A percentile compares a stretch with the other conserved stretches of the same genome.
These are phyloP conservation scores for Porodaedalea pini DNA, from an alignment of 1,284 basidiomycete genomes.

Conservation along the genomic window DNA sequence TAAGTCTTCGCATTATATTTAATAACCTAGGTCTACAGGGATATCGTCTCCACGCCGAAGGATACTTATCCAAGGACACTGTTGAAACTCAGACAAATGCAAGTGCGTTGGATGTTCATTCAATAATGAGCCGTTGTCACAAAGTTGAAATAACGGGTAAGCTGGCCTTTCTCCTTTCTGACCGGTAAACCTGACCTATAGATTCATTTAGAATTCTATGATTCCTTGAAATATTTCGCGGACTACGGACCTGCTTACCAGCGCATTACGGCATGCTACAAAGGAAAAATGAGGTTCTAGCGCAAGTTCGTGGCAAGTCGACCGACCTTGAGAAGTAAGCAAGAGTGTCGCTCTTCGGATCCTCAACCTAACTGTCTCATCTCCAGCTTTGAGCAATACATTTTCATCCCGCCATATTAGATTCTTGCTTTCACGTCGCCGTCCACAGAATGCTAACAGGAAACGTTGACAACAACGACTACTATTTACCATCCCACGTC, in stretches of 20 bases:
- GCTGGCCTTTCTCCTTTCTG: background rate
- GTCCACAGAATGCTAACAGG: conserved; percentile 30
- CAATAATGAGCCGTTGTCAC: too few species aligned
- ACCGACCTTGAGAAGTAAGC: conserved; percentile 20
- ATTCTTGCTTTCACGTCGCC: conserved; percentile 33
- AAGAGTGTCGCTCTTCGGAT: too few species aligned
- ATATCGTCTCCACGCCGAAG: background rate
- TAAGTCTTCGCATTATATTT: too few species aligned
- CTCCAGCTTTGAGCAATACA: conserved; percentile 24
- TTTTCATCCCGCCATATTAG: conserved; percentile 41
- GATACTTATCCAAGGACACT: background rate
- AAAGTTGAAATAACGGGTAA: too few species aligned
- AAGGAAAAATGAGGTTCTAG: conserved; percentile 22
- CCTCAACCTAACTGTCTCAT: too few species aligned
- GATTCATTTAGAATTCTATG: conserved; percentile 1
- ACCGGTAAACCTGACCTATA: too few species aligned
- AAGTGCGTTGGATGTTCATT: too few species aligned
- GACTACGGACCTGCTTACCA: conserved; percentile 26
- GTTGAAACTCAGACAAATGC: background rate
- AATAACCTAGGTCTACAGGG: too few species aligned
- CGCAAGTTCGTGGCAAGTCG: conserved; percentile 17
- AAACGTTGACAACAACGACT: conserved; percentile 26
- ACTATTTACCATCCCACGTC: conserved; percentile 32
- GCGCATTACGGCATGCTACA: conserved; percentile 20
- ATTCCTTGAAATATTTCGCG: conserved; percentile 23